Percentiles rank a stretch among this genome's conserved stretches.
Conservation (phyloP, 257 asterid genomes). For the Rauvolfia tetraphylla region DNA sequence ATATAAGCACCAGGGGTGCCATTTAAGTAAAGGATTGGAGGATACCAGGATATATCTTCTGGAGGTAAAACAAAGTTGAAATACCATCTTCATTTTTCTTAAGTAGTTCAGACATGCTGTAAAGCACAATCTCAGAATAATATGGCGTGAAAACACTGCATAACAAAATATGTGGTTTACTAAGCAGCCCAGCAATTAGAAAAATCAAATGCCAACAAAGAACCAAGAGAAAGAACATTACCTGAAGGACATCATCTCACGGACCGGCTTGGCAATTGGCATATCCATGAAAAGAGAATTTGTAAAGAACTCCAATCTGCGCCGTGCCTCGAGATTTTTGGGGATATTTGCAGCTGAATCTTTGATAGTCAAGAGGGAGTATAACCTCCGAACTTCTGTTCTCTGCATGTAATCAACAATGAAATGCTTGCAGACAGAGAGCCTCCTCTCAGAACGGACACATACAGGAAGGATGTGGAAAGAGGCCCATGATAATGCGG, state of each 20-base stretch:
- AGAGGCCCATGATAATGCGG: no score
- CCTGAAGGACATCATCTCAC: slow-evolving; percentile 96
- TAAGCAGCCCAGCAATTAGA: background rate
- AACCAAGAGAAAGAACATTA: slow-evolving; percentile 20
- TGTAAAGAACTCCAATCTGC: slow-evolving; percentile 85
- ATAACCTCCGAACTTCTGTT: slow-evolving; percentile 67
- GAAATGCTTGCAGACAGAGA: background rate
- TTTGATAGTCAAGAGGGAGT: slow-evolving; percentile 79
- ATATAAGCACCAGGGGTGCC: background rate
- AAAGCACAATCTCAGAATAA: slow-evolving; percentile 92
- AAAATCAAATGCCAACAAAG: slow-evolving; percentile 6
- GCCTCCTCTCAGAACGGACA: background rate
- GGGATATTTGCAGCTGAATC: slow-evolving; percentile 94
- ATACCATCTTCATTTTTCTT: slow-evolving; percentile 97
- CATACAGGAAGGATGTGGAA: background rate
- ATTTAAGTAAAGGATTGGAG: slow-evolving; percentile 3
- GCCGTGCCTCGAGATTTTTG: slow-evolving; percentile 85
- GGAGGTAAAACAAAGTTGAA: slow-evolving; percentile 93
- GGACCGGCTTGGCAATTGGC: slow-evolving; percentile 83
- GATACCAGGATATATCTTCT: slow-evolving; percentile 94
- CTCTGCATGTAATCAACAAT: slow-evolving; percentile 46
- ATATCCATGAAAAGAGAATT: slow-evolving; percentile 97
- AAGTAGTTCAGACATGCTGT: slow-evolving; percentile 93
- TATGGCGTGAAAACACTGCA: slow-evolving; percentile 98
- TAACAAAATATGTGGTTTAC: slow-evolving; percentile 7